Conservation (phyloP, 768 basidiomycete species). For the Serendipita sp. region DNA sequence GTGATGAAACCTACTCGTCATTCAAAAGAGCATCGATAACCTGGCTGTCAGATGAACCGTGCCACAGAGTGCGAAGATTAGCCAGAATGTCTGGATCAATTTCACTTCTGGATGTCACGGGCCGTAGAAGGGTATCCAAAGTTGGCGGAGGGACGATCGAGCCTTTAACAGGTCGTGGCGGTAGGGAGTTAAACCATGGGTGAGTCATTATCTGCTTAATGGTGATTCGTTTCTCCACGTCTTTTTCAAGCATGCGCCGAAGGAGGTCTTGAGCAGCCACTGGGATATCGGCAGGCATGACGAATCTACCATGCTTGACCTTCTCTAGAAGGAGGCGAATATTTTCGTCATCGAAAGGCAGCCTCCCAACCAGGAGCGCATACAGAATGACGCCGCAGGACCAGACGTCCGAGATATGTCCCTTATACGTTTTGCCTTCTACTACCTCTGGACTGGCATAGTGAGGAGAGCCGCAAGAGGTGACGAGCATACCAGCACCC, state of each 20-base stretch:
- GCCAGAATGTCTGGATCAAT: slow-evolving; percentile 83
- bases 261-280: slow-evolving; percentile 62
- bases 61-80: slow-evolving; percentile 88
- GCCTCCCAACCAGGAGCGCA: slow-evolving; percentile 66
- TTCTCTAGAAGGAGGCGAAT: slow-evolving; percentile 60
- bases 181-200: slow-evolving; percentile 54
- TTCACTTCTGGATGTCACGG: slow-evolving; percentile 42
- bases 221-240: slow-evolving; percentile 60
- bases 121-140: slow-evolving; percentile 51
- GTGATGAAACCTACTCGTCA: slow-evolving; percentile 23
- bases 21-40: slow-evolving; percentile 48
- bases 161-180: slow-evolving; percentile 24
- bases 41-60: slow-evolving; percentile 55
- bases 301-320: slow-evolving; percentile 56
- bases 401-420: slow-evolving; percentile 86
- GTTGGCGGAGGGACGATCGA: slow-evolving; percentile 32
- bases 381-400: slow-evolving; percentile 90
- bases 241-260: slow-evolving; percentile 60
- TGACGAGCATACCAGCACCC: slow-evolving; percentile 44
- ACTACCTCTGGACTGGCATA: slow-evolving; percentile 91
- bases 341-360: slow-evolving; percentile 93
- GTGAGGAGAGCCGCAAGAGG: slow-evolving; percentile 87
- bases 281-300: slow-evolving; percentile 58
- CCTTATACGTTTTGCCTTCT: slow-evolving; percentile 67
- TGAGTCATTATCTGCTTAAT: slow-evolving; percentile 14